Percentiles rank a stretch among this genome's conserved stretches.
Evolutionary conservation across 202 grass and related monocot species (phyloP).

Genomic region (Carex arenaria): DNA sequence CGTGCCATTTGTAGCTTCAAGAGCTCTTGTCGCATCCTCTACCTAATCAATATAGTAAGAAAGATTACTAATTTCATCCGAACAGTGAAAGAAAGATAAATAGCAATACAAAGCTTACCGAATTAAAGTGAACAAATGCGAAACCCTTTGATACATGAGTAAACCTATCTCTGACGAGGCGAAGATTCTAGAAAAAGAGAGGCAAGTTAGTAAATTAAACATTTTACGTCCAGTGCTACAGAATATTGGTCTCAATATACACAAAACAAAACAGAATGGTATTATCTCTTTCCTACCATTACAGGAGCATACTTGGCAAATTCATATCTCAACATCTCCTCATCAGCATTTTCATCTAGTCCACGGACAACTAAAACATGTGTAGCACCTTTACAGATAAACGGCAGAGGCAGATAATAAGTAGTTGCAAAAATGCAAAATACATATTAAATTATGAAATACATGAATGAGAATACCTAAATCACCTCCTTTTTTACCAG

Average conservation of each 20-base stretch:
- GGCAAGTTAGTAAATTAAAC: conserved; percentile 13
- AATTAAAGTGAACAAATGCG: conserved; percentile 96
- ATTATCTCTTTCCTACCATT: conserved; percentile 46
- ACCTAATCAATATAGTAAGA: conserved; percentile 46
- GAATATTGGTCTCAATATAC: background rate
- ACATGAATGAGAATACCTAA: conserved; percentile 41
- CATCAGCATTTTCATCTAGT: conserved; percentile 94
- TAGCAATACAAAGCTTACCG: conserved; percentile 42
- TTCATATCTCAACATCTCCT: conserved; percentile 98
- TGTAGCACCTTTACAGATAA: conserved; percentile 59
- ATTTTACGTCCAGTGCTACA: conserved; percentile 2
- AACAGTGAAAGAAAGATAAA: conserved; percentile 16
- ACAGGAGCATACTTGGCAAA: conserved; percentile 94
- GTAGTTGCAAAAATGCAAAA: conserved; percentile 17
- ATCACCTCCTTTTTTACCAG: conserved; percentile 73
- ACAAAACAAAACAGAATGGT: background rate
- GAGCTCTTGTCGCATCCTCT: conserved; percentile 94
- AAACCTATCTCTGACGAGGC: conserved; percentile 94
- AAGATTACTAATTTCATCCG: conserved; percentile 10
- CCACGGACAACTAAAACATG: conserved; percentile 99
- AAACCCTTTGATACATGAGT: conserved; percentile 99
- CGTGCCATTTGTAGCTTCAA: conserved; percentile 96
- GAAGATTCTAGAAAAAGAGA: conserved; percentile 71
- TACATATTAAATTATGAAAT: conserved; percentile 25
- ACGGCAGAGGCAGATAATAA: conserved; percentile 26